Base-by-base conservation (phyloP, 1,284 basidiomycete species). In the Coniferiporia weirii region DNA sequence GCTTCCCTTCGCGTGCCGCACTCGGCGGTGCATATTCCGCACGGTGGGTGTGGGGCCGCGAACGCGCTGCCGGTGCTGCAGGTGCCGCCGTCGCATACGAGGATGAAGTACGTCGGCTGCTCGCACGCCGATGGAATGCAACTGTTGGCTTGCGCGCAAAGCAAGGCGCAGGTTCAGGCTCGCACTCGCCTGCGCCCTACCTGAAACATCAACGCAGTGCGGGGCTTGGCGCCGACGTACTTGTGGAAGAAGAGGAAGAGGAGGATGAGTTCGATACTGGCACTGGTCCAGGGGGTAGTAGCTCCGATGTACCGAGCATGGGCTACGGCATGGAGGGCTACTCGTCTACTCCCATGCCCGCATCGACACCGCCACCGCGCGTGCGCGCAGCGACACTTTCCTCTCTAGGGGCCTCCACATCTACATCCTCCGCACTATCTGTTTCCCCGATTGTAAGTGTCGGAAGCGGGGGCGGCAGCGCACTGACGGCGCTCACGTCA, bases 1-100 rank as follows among this genome's bases (percentile, higher is more conserved):
- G 87, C 6, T 89, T 80, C 70, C 82, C 86, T 0, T 80, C 80
- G 3, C 79, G 89, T 17, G 86, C 83, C 0, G 77, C 85, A 0
- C 72, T 91, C 0, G 89, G 89, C 0, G 79, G 82, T 1, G 86
- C 89, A 2, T 91, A 88, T 66, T 72, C 88, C 53, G 89, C 88
- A 19, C 77, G 90, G 10, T 92, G 89, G 89, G 84, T 88, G 49
- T 91, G 89, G 89, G 81, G 85, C 22, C 80, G 83, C 63, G 87
- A 89, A 70, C 73, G 76, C 65, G 77, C 73, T 36, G 67, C 73
- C 0, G 72, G 73, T 27, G 61, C 67, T 56, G 68, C 70, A 6
- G 75, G 71, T 0, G 67, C 75, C 15, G 79, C 83, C 4, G 78
- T 79, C 20, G 82, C 81, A 27, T 91, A 87, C 65, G 90, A 92